Evolutionary conservation across 768 basidiomycete genomes (phyloP).

Genomic region (Steccherinum ochraceum): DNA sequence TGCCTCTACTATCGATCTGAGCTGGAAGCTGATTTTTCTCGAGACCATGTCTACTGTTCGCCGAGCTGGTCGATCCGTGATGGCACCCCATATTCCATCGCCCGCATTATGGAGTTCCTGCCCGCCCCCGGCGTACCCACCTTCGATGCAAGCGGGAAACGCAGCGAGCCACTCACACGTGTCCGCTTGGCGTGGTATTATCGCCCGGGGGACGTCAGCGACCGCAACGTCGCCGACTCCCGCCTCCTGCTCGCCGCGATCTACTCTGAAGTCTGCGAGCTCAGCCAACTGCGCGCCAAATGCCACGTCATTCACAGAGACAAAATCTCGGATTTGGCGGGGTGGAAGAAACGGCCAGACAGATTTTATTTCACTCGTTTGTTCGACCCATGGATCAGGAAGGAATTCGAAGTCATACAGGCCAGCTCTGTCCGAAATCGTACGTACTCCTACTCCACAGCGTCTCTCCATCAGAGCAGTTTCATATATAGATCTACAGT

Average conservation of each 20-base stretch:
- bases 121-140: conserved; percentile 57
- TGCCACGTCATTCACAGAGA: conserved; percentile 95
- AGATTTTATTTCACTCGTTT: conserved; percentile 94
- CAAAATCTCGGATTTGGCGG: conserved; percentile 87
- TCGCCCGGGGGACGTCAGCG: conserved; percentile 92
- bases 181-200: conserved; percentile 96
- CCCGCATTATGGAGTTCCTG: conserved; percentile 95
- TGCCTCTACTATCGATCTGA: conserved; percentile 13
- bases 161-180: conserved; percentile 67
- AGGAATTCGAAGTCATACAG: conserved; percentile 94
- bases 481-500: conserved; percentile 41
- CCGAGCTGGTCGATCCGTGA: conserved; percentile 89
- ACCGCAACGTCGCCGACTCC: conserved; percentile 85
- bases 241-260: conserved; percentile 92
- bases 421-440: conserved; percentile 83
- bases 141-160: conserved; percentile 54
- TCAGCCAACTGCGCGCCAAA: conserved; percentile 86
- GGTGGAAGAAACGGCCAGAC: conserved; percentile 92
- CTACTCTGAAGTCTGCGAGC: conserved; percentile 93
- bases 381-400: conserved; percentile 97
- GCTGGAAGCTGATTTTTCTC: conserved; percentile 29
- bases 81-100: conserved; percentile 92
- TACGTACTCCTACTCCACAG: conserved; percentile 37
- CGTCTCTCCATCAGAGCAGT: conserved; percentile 3
- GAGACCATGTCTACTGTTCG: conserved; percentile 97